Evolutionary conservation across 441 rosid genomes (phyloP).

Genomic region (Macaranga tanarius): DNA sequence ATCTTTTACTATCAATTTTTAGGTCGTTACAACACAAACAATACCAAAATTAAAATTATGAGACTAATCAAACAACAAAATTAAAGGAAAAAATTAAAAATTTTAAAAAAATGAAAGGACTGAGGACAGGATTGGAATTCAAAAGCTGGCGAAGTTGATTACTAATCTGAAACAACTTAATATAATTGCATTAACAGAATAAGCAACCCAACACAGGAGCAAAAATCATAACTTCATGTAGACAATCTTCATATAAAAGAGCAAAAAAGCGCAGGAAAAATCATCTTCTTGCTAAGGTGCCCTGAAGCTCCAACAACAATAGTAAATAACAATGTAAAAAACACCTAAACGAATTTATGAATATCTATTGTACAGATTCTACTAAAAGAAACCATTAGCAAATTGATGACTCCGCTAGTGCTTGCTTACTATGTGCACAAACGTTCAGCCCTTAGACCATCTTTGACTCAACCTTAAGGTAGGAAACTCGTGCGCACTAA

Average conservation of each 20-base stretch:
- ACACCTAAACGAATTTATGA: not conserved
- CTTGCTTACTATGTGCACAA: not conserved
- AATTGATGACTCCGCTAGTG: too few relatives aligned
- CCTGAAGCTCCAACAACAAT: constrained; percentile 98
- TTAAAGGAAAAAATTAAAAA: too few relatives aligned
- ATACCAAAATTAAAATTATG: too few relatives aligned
- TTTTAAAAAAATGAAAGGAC: too few relatives aligned
- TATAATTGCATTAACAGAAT: not conserved
- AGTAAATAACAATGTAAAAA: not conserved
- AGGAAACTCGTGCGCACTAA: not conserved
- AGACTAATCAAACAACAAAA: too few relatives aligned
- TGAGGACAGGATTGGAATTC: too few relatives aligned
- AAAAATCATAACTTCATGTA: constrained; percentile 50
- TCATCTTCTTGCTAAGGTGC: constrained; percentile 89
- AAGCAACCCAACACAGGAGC: not conserved
- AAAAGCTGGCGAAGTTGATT: not conserved
- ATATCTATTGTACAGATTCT: too few relatives aligned
- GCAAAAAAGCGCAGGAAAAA: constrained; percentile 95
- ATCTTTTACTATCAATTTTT: too few relatives aligned
- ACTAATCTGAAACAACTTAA: not conserved
- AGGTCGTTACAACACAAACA: too few relatives aligned
- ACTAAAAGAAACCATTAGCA: too few relatives aligned
- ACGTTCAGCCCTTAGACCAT: not conserved
- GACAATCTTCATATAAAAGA: constrained; percentile 76
- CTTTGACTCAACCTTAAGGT: too few relatives aligned